Conservation (phyloP, 805 yeast genomes). For the Kodamaea leandrae region DNA sequence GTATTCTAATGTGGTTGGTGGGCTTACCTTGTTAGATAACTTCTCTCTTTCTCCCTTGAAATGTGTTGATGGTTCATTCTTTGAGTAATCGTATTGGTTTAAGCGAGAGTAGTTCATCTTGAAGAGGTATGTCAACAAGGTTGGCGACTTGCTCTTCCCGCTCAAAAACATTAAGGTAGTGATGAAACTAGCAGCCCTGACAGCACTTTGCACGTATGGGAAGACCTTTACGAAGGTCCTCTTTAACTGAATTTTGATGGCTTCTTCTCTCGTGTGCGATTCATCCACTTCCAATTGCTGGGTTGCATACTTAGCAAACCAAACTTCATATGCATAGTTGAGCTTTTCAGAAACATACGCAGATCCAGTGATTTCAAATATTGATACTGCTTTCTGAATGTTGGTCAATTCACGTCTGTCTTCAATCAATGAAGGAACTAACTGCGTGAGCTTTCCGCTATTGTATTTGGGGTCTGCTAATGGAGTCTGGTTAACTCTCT, state of each 20-base stretch:
- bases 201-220: slow-evolving; percentile 53
- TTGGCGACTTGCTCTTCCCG: slow-evolving; percentile 62
- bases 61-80: slow-evolving; percentile 26
- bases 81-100: slow-evolving; percentile 47
- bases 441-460: slow-evolving; percentile 32
- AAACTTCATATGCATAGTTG: slow-evolving; percentile 58
- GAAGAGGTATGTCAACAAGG: slow-evolving; percentile 58
- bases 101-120: slow-evolving; percentile 66
- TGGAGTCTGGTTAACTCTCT: slow-evolving; percentile 49
- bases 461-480: slow-evolving; percentile 30
- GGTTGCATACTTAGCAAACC: slow-evolving; percentile 58
- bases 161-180: slow-evolving; percentile 65
- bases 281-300: slow-evolving; percentile 35
- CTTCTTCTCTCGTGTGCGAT: slow-evolving; percentile 22
- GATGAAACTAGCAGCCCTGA: slow-evolving; percentile 50
- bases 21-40: slow-evolving; percentile 32
- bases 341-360: slow-evolving; percentile 72
- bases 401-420: slow-evolving; percentile 50
- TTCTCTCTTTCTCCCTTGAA: slow-evolving; percentile 6
- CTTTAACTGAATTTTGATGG: slow-evolving; percentile 27
- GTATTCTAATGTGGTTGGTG: slow-evolving; percentile 41
- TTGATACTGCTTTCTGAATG: slow-evolving; percentile 52
- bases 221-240: slow-evolving; percentile 53
- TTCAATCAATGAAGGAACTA: slow-evolving; percentile 45
- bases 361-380: slow-evolving; percentile 59